These are phyloP conservation scores for Teratosphaeria destructans DNA, from an alignment of 2,329 filamentous ascomycete genomes.

Conservation along the genomic window DNA sequence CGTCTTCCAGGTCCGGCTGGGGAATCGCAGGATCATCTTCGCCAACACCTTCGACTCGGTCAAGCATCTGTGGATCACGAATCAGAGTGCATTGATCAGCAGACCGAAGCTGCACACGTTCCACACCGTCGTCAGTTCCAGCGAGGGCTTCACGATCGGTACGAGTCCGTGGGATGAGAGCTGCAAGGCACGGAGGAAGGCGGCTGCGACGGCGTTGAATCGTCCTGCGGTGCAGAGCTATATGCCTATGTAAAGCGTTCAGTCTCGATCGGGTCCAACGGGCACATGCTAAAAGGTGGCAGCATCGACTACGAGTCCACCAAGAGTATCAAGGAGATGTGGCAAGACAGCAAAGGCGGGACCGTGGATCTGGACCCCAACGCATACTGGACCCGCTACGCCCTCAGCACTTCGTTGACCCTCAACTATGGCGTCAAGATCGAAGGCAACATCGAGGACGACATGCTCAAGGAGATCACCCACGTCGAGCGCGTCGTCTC, in stretches of 20 bases:
- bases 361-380: slow-evolving; percentile 57
- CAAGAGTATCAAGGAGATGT: slow-evolving; percentile 61
- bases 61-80: slow-evolving; percentile 63
- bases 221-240: slow-evolving; percentile 66
- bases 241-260: slow-evolving; percentile 50
- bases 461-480: slow-evolving; percentile 61
- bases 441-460: slow-evolving; percentile 56
- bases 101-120: slow-evolving; percentile 72
- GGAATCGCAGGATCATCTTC: slow-evolving; percentile 63
- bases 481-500: slow-evolving; percentile 65
- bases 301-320: slow-evolving; percentile 62
- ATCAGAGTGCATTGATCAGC: slow-evolving; percentile 68
- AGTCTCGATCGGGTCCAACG: background rate
- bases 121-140: slow-evolving; percentile 65
- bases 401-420: slow-evolving; percentile 65
- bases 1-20: slow-evolving; percentile 45
- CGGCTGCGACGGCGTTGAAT: slow-evolving; percentile 68
- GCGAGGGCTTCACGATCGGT: slow-evolving; percentile 72
- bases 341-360: slow-evolving; percentile 53
- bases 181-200: slow-evolving; percentile 66
- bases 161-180: slow-evolving; percentile 78
- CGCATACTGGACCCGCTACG: slow-evolving; percentile 64
- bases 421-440: slow-evolving; percentile 74
- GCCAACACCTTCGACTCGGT: slow-evolving; percentile 70
- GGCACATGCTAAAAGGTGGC: background rate